phyloP scores from a whole-genome alignment of 139 green algal species.

The Mychonastes homosphaera region DNA sequence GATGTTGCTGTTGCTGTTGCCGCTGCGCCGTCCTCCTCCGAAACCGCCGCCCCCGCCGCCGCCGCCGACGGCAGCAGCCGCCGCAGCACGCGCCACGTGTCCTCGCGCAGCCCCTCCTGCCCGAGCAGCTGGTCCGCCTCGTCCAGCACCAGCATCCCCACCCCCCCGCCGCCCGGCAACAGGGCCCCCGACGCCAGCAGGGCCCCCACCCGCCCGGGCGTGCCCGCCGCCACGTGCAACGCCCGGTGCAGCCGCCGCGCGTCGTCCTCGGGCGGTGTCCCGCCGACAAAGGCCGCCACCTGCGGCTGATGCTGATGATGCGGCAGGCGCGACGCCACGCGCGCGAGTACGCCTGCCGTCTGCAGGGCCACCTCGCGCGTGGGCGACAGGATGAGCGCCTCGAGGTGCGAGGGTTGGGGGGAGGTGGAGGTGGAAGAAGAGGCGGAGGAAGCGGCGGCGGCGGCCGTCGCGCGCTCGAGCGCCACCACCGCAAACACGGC shows the following conservation, averaged over 20 bases:
- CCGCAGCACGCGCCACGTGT: constrained; percentile 34
- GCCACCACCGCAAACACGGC: constrained; percentile 51
- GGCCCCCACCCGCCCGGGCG: constrained; percentile 54
- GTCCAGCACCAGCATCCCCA: constrained; percentile 57
- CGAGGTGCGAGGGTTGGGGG: constrained; percentile 6
- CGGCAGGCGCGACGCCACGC: constrained; percentile 27
- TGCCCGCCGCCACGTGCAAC: constrained; percentile 64
- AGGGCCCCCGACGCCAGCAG: constrained; percentile 32
- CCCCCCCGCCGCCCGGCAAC: constrained; percentile 3
- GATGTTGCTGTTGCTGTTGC: background rate
- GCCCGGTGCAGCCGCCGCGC: constrained; percentile 34
- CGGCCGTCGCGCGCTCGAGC: constrained; percentile 38
- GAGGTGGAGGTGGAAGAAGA: background rate
- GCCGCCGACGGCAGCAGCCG: constrained; percentile 26
- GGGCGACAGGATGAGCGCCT: constrained; percentile 67
- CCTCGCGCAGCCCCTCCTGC: no score
- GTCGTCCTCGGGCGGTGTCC: constrained; percentile 46
- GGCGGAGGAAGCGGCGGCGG: background rate
- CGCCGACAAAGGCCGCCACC: constrained; percentile 56
- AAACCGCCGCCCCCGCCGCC: background rate
- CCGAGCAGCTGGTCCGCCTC: constrained; percentile 68
- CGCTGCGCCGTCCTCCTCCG: no score
- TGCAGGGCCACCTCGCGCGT: constrained; percentile 78
- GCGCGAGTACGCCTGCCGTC: constrained; percentile 36
- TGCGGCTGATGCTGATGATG: no score